Base-by-base conservation (phyloP, 1,139 yeast species). In the Saccharomyces uvarum region DNA sequence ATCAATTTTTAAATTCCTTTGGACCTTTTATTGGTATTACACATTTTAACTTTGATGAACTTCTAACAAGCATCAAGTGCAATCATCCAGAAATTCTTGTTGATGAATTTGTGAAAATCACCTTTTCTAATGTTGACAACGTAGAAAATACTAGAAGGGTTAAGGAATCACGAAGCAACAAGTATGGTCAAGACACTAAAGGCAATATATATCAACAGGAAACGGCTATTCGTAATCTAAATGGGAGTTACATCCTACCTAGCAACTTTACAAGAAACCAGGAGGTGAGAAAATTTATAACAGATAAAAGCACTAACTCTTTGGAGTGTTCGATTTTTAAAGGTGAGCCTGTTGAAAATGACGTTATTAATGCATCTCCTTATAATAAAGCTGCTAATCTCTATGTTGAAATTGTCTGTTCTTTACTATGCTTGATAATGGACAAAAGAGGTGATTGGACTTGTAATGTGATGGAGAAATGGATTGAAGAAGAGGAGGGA, bases 81-180 rank as follows among this genome's bases (percentile, higher is more conserved):
- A 62, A 70, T 11, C 63, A 64, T 49, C 64, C 64, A 3, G 52
- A 49, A 13, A 67, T 65, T 51, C 42, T 64, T 24, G 54, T 63
- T 61, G 63, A 66, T 61, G 63, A 72, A 62, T 55, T 63, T 48
- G 64, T 73, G 27, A 55, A 54, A 19, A 56, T 61, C 57, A 62
- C 57, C 8, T 4, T 63, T 49, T 63, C 73, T 28, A 54, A 54
- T 16, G 56, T 60, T 57, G 63, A 58, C 7, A 47, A 47, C 33
- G 58, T 80, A 75, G 14, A 72, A 74, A 59, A 76, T 73, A 56
- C 69, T 49, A 60, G 71, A 61, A 48, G 32, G 11, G 11, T 4
- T 8, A 24, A 11, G 44, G 9, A 16, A 24, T 7, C 13, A 9
- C 11, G n/a, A 11, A 16, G 11, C 7, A 26, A 19, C 5, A 38